Evolutionary conservation across 768 basidiomycete genomes (phyloP).

Genomic region (Auricularia sp.): DNA sequence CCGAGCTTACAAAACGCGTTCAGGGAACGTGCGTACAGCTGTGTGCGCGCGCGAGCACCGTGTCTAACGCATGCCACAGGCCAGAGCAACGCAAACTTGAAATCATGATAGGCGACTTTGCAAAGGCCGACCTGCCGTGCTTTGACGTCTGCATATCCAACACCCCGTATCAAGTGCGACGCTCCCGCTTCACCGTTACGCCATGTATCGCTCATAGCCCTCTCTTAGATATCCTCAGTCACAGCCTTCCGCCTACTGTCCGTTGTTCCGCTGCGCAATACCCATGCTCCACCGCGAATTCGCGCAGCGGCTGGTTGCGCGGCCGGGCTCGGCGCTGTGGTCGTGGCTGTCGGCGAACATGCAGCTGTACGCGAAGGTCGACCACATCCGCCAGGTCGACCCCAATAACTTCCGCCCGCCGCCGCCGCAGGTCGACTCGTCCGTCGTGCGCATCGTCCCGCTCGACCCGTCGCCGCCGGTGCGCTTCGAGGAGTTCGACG

Average conservation of each 20-base stretch:
- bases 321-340: conserved; percentile 79
- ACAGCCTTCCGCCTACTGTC: conserved; percentile 95
- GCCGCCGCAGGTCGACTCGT: conserved; percentile 87
- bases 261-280: conserved; percentile 85
- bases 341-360: conserved; percentile 93
- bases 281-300: conserved; percentile 99
- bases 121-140: conserved; percentile 95
- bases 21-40: conserved; percentile 83
- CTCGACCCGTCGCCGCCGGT: conserved; percentile 92
- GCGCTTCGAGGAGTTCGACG: conserved; percentile 96
- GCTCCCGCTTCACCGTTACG: no score
- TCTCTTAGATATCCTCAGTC: conserved; percentile 73
- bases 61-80: conserved; percentile 31
- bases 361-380: conserved; percentile 93
- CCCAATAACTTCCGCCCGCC: conserved; percentile 96
- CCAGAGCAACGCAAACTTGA: conserved; percentile 93
- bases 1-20: conserved; percentile 91
- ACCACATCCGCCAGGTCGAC: conserved; percentile 93
- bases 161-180: conserved; percentile 81
- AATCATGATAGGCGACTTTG: conserved; percentile 93
- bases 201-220: background rate
- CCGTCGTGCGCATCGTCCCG: conserved; percentile 84
- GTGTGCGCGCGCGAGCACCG: conserved; percentile 1
- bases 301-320: conserved; percentile 81
- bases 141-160: conserved; percentile 99